A percentile compares a stretch with the other conserved stretches of the same genome.
Evolutionary conservation across 345 rosid genomes (phyloP).

Genomic region (Stellera chamaejasme): DNA sequence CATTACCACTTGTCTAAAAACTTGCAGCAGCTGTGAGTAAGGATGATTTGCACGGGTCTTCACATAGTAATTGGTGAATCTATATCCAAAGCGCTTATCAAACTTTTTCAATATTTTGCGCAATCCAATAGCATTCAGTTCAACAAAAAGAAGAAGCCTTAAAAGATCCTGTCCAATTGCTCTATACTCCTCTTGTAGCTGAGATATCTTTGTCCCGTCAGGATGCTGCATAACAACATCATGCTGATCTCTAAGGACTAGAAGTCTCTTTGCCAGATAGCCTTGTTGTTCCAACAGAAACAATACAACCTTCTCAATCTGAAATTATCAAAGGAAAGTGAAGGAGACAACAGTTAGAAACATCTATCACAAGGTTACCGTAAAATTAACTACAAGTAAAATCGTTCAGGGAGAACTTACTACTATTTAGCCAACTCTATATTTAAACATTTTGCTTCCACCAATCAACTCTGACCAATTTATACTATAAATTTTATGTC

Average conservation of each 20-base stretch:
- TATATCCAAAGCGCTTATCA: constrained; percentile 71
- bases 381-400: neutral
- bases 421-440: too few species aligned
- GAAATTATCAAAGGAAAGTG: constrained; percentile 15
- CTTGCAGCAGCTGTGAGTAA: constrained; percentile 73
- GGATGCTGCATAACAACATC: constrained; percentile 33
- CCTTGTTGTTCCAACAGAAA: constrained; percentile 65
- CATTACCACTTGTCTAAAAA: constrained; percentile 77
- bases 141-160: constrained; percentile 55
- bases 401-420: neutral
- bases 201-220: constrained; percentile 33
- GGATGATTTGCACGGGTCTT: constrained; percentile 86
- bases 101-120: constrained; percentile 76
- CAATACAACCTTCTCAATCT: constrained; percentile 56
- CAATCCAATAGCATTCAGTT: constrained; percentile 67
- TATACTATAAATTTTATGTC: too few species aligned
- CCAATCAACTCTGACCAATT: too few species aligned
- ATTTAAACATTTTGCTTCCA: too few species aligned
- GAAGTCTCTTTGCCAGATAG: constrained; percentile 34
- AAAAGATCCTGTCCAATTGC: constrained; percentile 51
- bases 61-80: constrained; percentile 73
- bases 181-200: constrained; percentile 48
- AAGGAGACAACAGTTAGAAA: neutral
- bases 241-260: constrained; percentile 37
- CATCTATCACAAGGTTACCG: neutral